Evolutionary conservation across 2,329 filamentous ascomycete species (phyloP).

Genomic region (Apiospora pterosperma): DNA sequence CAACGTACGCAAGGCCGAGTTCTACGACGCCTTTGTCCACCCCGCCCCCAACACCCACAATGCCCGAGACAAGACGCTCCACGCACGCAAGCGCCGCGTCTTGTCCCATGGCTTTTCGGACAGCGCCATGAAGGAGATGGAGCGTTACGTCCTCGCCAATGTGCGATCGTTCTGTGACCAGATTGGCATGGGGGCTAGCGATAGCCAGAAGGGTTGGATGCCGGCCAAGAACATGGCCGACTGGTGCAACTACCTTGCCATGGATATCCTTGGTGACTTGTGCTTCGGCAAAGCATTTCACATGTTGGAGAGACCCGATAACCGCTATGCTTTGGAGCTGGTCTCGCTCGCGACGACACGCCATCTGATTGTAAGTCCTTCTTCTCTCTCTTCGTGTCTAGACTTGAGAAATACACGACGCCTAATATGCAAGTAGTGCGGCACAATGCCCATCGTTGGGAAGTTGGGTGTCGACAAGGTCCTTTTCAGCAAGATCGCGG

Average conservation of each 20-base stretch:
- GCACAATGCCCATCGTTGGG: slow-evolving; percentile 67
- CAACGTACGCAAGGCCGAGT: slow-evolving; percentile 65
- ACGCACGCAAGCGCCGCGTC: slow-evolving; percentile 69
- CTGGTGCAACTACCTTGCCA: slow-evolving; percentile 60
- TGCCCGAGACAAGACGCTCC: slow-evolving; percentile 62
- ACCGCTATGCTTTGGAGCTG: slow-evolving; percentile 63
- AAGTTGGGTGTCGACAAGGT: slow-evolving; percentile 64
- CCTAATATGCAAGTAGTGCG: slow-evolving; percentile 47
- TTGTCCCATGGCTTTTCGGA: slow-evolving; percentile 71
- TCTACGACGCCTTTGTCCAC: slow-evolving; percentile 71
- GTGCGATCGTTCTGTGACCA: slow-evolving; percentile 63
- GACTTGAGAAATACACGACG: not conserved
- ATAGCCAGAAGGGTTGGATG: slow-evolving; percentile 54
- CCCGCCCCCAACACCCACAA: slow-evolving; percentile 72
- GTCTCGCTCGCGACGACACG: slow-evolving; percentile 66
- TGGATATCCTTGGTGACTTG: slow-evolving; percentile 60
- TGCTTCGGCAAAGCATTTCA: slow-evolving; percentile 61
- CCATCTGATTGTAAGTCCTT: slow-evolving; percentile 60
- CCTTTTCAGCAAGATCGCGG: slow-evolving; percentile 64
- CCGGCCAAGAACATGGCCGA: slow-evolving; percentile 58
- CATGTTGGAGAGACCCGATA: slow-evolving; percentile 56
- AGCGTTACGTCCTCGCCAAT: slow-evolving; percentile 63
- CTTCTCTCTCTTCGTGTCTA: not conserved
- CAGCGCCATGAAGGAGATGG: slow-evolving; percentile 63
- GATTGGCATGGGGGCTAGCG: slow-evolving; percentile 40